phyloP scores from a whole-genome alignment of 495 filamentous ascomycete genomes.

The Eremomyces bilateralis region DNA sequence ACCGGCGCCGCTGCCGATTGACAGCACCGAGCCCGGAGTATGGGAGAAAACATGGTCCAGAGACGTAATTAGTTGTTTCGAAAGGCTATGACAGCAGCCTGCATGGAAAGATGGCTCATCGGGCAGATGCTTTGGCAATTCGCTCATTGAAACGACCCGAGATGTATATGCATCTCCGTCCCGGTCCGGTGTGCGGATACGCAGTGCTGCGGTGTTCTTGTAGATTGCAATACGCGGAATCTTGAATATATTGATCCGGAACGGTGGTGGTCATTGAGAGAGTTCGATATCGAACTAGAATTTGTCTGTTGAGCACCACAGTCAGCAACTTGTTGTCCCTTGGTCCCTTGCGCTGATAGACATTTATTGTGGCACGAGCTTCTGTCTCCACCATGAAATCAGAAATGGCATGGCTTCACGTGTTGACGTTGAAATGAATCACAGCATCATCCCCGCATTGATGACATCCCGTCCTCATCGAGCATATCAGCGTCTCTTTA shows the following conservation, averaged over 20 bases:
- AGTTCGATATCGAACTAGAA: too few relatives aligned
- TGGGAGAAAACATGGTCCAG: slow-evolving; percentile 22
- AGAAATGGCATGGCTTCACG: too few relatives aligned
- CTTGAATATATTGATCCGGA: neutral
- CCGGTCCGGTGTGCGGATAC: too few relatives aligned
- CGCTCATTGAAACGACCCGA: neutral
- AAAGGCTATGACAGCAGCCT: slow-evolving; percentile 29
- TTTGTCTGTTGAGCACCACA: too few relatives aligned
- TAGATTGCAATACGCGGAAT: neutral
- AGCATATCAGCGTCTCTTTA: neutral
- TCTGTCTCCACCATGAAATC: too few relatives aligned
- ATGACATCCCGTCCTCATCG: neutral
- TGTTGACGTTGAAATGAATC: too few relatives aligned
- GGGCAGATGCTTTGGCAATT: neutral
- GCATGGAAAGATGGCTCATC: slow-evolving; percentile 12
- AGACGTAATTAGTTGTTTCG: slow-evolving; percentile 18
- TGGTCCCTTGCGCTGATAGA: too few relatives aligned
- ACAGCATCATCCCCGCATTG: too few relatives aligned
- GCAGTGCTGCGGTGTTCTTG: too few relatives aligned
- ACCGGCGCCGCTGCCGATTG: slow-evolving; percentile 32
- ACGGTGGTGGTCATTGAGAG: neutral
- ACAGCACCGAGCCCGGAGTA: slow-evolving; percentile 22
- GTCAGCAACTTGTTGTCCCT: too few relatives aligned
- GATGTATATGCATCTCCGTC: neutral
- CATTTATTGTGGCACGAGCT: too few relatives aligned